A percentile compares a stretch with the other conserved stretches of the same genome.
Evolutionary conservation across 352 stramenopile species (phyloP).

Genomic region (Globisporangium polare): DNA sequence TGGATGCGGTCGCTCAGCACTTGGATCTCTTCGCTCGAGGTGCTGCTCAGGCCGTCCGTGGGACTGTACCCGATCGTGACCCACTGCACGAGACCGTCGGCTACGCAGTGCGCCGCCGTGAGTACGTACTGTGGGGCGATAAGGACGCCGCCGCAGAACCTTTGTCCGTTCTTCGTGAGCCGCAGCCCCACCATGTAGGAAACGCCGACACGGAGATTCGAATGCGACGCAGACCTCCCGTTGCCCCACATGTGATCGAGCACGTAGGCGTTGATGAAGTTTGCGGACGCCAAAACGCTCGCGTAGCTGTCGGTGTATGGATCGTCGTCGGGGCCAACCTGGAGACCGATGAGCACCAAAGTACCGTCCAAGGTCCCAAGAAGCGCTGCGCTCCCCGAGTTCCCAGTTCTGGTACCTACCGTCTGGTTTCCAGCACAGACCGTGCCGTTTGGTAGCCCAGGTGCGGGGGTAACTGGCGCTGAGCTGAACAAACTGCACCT

Average conservation of each 20-base stretch:
- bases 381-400: background rate
- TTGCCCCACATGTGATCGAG: background rate
- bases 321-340: background rate
- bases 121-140: constrained; percentile 9
- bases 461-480: background rate
- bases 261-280: constrained; percentile 13
- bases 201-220: background rate
- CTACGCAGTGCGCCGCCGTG: constrained; percentile 7
- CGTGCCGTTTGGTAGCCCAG: background rate
- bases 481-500: background rate
- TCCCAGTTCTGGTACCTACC: no score
- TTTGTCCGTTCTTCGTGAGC: background rate
- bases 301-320: background rate
- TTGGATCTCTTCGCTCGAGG: background rate
- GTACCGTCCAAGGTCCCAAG: background rate
- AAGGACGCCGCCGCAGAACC: constrained; percentile 5
- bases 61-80: constrained; percentile 8
- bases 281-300: background rate
- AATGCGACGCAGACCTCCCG: background rate
- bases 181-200: background rate
- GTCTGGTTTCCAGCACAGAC: constrained; percentile 8
- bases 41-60: constrained; percentile 6
- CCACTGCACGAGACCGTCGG: constrained; percentile 15
- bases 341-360: constrained; percentile 5
- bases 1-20: constrained; percentile 19